Conservation (phyloP, 495 filamentous ascomycete species). For the Achaetomiella virescens region DNA sequence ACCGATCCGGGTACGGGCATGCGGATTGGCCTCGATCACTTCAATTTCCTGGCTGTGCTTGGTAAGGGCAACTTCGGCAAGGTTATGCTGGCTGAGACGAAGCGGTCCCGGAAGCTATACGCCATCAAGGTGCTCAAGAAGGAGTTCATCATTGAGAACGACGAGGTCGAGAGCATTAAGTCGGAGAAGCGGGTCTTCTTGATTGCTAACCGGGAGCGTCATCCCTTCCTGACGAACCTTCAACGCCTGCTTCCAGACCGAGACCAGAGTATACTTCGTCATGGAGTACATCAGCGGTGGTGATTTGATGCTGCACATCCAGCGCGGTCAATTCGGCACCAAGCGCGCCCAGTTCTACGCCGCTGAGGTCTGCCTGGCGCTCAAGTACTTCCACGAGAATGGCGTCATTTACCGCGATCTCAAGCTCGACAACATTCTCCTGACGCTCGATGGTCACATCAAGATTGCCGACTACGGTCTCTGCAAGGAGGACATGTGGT, state of each 20-base stretch:
- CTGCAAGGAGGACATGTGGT: conserved; percentile 99
- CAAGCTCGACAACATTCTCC: conserved; percentile 97
- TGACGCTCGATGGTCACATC: conserved; percentile 95
- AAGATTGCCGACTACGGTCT: conserved; percentile 98
- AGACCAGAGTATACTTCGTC: conserved; percentile 97
- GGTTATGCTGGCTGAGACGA: conserved; percentile 98
- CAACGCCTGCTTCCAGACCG: conserved; percentile 99
- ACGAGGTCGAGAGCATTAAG: conserved; percentile 97
- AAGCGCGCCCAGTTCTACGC: conserved; percentile 99
- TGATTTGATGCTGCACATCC: conserved; percentile 98
- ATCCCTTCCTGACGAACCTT: conserved; percentile 91
- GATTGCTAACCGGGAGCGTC: conserved; percentile 94
- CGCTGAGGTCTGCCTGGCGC: conserved; percentile 89
- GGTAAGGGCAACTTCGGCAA: conserved; percentile 99
- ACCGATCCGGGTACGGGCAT: conserved; percentile 60
- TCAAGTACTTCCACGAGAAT: conserved; percentile 99
- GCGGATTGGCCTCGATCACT: conserved; percentile 92
- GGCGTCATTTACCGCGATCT: conserved; percentile 99
- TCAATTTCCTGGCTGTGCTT: conserved; percentile 98
- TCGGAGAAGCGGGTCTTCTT: conserved; percentile 97
- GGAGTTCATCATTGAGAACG: conserved; percentile 99
- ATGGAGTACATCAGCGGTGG: conserved; percentile 99
- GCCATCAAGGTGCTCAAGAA: conserved; percentile 99
- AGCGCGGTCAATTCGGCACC: conserved; percentile 89
- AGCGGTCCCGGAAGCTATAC: conserved; percentile 83